Percentiles rank a stretch among this genome's conserved stretches.
Evolutionary conservation across 2,329 filamentous ascomycete genomes (phyloP).

Genomic region (Hymenoscyphus albidus): DNA sequence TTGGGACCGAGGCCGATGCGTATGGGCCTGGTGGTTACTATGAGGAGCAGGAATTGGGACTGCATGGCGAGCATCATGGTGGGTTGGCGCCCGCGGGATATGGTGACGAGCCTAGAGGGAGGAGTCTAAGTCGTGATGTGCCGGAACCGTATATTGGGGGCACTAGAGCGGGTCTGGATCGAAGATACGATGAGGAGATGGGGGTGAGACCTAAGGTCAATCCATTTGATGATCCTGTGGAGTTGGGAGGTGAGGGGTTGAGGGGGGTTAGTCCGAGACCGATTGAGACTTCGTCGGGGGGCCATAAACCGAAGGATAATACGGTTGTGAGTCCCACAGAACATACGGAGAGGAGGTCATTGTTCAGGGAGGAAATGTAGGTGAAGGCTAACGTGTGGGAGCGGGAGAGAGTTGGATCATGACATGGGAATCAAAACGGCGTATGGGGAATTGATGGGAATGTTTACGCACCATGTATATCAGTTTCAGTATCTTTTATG

Average conservation of each 20-base stretch:
- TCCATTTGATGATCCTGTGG: constrained; percentile 67
- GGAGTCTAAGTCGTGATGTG: constrained; percentile 45
- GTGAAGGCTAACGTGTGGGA: not conserved
- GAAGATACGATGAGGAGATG: constrained; percentile 44
- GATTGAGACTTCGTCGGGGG: constrained; percentile 46
- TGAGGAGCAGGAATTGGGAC: constrained; percentile 71
- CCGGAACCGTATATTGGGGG: constrained; percentile 37
- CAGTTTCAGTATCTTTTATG: not conserved
- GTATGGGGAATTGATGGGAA: constrained; percentile 2
- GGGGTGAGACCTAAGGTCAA: constrained; percentile 45
- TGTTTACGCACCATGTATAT: constrained; percentile 4
- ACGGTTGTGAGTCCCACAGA: constrained; percentile 19
- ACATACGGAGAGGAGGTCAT: constrained; percentile 63
- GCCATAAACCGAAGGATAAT: constrained; percentile 25
- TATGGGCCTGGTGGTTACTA: constrained; percentile 63
- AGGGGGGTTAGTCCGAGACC: constrained; percentile 74
- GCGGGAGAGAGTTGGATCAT: not conserved
- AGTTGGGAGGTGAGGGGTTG: constrained; percentile 57
- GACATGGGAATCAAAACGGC: constrained; percentile 4
- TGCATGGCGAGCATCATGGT: constrained; percentile 39
- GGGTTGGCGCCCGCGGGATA: constrained; percentile 38
- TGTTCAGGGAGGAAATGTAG: constrained; percentile 67
- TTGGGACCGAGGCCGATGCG: constrained; percentile 67
- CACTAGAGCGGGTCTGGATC: constrained; percentile 41
- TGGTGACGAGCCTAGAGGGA: constrained; percentile 39